A percentile compares a stretch with the other conserved stretches of the same genome.
Conservation (phyloP, 1,284 basidiomycete species). For the Sanghuangporus sanghuang region DNA sequence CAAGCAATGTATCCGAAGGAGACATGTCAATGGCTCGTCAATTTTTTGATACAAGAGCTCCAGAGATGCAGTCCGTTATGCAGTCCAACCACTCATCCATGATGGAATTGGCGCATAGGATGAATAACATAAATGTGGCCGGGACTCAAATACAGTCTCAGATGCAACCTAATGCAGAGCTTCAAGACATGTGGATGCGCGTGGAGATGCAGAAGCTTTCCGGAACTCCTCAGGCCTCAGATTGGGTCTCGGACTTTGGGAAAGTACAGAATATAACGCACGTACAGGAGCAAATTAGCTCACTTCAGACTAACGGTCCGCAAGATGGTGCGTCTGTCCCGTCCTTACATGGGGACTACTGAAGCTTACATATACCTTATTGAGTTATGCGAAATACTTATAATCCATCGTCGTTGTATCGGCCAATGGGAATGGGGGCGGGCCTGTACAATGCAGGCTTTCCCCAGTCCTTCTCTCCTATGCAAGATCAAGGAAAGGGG, state of each 20-base stretch:
- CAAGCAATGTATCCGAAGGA: conserved; percentile 46
- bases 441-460: conserved; percentile 29
- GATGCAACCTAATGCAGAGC: conserved; percentile 15
- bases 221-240: conserved; percentile 26
- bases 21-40: conserved; percentile 73
- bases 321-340: conserved; percentile 6
- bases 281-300: neutral
- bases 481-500: conserved; percentile 41
- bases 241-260: conserved; percentile 51
- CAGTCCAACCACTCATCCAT: neutral
- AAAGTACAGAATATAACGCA: conserved; percentile 6
- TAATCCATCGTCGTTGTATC: conserved; percentile 31
- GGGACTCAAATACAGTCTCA: conserved; percentile 14
- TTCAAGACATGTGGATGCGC: conserved; percentile 11
- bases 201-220: conserved; percentile 12
- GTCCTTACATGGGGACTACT: neutral
- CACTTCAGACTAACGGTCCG: neutral
- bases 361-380: no score
- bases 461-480: conserved; percentile 25
- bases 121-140: conserved; percentile 27
- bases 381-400: conserved; percentile 29
- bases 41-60: conserved; percentile 57
- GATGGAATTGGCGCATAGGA: conserved; percentile 5
- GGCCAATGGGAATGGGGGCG: conserved; percentile 25
- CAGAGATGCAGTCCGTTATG: conserved; percentile 26